Conservation (phyloP, 2,329 filamentous ascomycete species). For the Arachnomyces sp. region DNA sequence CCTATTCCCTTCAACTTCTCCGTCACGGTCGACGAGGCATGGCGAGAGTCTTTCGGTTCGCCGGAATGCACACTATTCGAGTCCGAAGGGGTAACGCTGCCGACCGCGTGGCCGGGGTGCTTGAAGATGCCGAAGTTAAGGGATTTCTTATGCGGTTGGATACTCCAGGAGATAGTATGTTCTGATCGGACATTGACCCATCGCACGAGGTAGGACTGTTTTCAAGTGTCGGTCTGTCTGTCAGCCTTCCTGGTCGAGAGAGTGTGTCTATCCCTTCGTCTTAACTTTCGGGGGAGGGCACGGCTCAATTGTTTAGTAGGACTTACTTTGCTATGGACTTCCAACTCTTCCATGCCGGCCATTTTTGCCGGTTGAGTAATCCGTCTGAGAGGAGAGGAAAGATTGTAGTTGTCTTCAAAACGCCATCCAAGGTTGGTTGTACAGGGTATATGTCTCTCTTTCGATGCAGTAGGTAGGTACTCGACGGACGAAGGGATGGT, state of each 20-base stretch:
- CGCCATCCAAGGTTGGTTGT: slow-evolving; percentile 5
- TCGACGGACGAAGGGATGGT: no score
- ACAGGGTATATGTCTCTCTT: no score
- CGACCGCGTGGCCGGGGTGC: slow-evolving; percentile 67
- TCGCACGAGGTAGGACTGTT: slow-evolving; percentile 90
- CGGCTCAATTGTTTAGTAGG: not conserved
- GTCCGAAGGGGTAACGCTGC: slow-evolving; percentile 38
- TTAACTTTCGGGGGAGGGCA: slow-evolving; percentile 1
- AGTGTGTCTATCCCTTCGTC: slow-evolving; percentile 10
- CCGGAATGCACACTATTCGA: slow-evolving; percentile 32
- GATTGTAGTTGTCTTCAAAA: not conserved
- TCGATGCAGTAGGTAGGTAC: no score
- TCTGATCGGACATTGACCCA: slow-evolving; percentile 90
- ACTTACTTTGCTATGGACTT: slow-evolving; percentile 92
- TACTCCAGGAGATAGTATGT: slow-evolving; percentile 93
- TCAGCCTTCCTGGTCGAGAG: slow-evolving; percentile 1
- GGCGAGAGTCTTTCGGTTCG: slow-evolving; percentile 39
- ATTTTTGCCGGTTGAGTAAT: slow-evolving; percentile 40
- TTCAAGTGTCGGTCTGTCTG: slow-evolving; percentile 16
- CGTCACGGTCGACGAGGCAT: slow-evolving; percentile 62
- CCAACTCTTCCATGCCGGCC: slow-evolving; percentile 93
- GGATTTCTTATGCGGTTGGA: slow-evolving; percentile 96
- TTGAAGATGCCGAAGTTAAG: slow-evolving; percentile 98
- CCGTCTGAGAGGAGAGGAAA: not conserved
- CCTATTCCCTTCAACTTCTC: slow-evolving; percentile 58